Conservation (phyloP, 805 yeast species). For the Zygosaccharomyces siamensis region DNA sequence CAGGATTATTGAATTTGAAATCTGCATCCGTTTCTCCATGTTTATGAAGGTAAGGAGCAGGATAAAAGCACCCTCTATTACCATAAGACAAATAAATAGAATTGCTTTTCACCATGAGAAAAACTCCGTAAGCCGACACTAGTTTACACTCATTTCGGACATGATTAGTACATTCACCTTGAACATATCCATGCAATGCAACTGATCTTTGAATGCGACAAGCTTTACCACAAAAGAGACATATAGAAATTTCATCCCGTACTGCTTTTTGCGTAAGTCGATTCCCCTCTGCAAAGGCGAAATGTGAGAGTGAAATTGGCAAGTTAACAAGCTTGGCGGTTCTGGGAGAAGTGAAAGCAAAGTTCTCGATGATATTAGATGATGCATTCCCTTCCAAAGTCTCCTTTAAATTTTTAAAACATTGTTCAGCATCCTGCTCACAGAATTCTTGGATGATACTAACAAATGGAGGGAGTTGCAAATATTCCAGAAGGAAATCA, state of each 20-base stretch:
- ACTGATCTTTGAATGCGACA: conserved; percentile 62
- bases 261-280: conserved; percentile 38
- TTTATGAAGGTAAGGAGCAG: conserved; percentile 77
- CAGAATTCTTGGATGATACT: conserved; percentile 3
- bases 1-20: conserved; percentile 63
- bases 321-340: conserved; percentile 53
- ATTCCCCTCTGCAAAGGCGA: conserved; percentile 44
- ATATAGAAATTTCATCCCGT: conserved; percentile 68
- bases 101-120: conserved; percentile 26
- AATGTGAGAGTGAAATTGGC: conserved; percentile 59
- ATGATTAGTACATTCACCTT: conserved; percentile 82
- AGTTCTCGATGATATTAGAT: not conserved
- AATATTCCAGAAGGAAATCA: conserved; percentile 2
- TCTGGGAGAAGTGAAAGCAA: conserved; percentile 39
- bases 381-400: not conserved
- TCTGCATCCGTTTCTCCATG: conserved; percentile 85
- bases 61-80: conserved; percentile 71
- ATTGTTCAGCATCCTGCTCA: conserved; percentile 2
- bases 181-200: conserved; percentile 40
- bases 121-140: conserved; percentile 23
- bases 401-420: conserved; percentile 1
- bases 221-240: conserved; percentile 73
- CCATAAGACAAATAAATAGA: conserved; percentile 50
- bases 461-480: conserved; percentile 2
- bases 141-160: conserved; percentile 50